Base-by-base conservation (phyloP, 805 yeast genomes). In the Starmerella stigmatis region DNA sequence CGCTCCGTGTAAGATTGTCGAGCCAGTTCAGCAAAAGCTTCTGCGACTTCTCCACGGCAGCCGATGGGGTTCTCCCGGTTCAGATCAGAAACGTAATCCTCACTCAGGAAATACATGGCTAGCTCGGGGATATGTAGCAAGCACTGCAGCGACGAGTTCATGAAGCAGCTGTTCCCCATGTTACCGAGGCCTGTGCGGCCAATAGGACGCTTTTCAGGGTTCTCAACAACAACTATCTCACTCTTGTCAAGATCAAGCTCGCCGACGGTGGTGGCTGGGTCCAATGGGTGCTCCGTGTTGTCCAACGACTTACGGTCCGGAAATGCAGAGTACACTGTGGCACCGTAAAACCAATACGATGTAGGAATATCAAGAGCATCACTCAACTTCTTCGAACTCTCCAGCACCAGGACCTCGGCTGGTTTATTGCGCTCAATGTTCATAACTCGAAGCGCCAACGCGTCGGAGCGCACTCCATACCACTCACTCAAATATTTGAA, bases 121-220 rank as follows among this genome's bases (percentile, higher is more conserved):
- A 92, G 63, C 60, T 86, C 95, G 1, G 94, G 94, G 11, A 88
- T 72, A 58, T 89, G 97, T 11, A 55, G 73, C 48, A 86, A 63
- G 16, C 83, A 73, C 62, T 88, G 96, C 23, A 88, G 62, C 1
- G 86, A 94, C 26, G 86, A 76, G 64, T 88, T 88, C 94, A 86
- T 86, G 58, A 88, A 88, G 62, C 96, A 88, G 0, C 95, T 85
- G 60, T 88, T 88, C n/a, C 96, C 96, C 55, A 85, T 94, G 61
- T 88, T 88, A 44, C 74, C 72, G 32, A 88, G 70, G 1, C 96
- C 96, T 33, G 89, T 65, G 57, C 96, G 89, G 59, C 92, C 97
- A 36, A 89, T 64, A 0, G 96, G 96, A 9, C 94, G 83, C 61
- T 86, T 86, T 85, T 88, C 43, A 71, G 66, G 57, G 80, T 53